These are phyloP conservation scores for Ramaria sp. DNA, from an alignment of 768 basidiomycete species.

Conservation along the genomic window DNA sequence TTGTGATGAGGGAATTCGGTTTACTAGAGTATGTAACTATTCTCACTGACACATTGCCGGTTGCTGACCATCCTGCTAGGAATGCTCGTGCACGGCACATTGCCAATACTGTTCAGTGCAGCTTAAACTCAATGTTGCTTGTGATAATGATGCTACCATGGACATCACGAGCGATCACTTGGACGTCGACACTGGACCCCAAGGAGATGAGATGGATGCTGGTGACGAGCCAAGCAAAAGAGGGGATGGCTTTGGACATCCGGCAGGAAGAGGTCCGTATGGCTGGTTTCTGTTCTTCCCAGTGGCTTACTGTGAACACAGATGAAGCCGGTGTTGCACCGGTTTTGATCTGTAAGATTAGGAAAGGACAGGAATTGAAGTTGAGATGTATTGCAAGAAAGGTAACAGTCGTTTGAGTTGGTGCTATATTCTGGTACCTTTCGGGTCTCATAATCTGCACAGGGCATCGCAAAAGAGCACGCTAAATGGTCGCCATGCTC, in stretches of 20 bases:
- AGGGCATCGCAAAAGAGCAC: slow-evolving; percentile 98
- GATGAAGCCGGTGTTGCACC: slow-evolving; percentile 54
- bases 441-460: not conserved
- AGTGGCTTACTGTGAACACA: slow-evolving; percentile 17
- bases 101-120: slow-evolving; percentile 83
- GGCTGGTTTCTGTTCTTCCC: slow-evolving; percentile 5
- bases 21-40: slow-evolving; percentile 46
- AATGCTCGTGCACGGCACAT: slow-evolving; percentile 79
- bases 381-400: slow-evolving; percentile 86
- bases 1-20: slow-evolving; percentile 81
- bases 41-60: not conserved
- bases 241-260: slow-evolving; percentile 63
- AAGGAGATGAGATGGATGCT: slow-evolving; percentile 26
- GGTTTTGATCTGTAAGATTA: slow-evolving; percentile 82
- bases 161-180: slow-evolving; percentile 82
- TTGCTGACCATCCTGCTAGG: slow-evolving; percentile 35
- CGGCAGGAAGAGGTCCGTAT: slow-evolving; percentile 73
- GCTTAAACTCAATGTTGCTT: slow-evolving; percentile 67
- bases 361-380: slow-evolving; percentile 87
- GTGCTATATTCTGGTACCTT: not conserved
- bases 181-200: slow-evolving; percentile 33
- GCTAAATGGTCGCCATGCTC: slow-evolving; percentile 98
- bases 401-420: slow-evolving; percentile 33
- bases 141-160: slow-evolving; percentile 63
- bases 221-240: slow-evolving; percentile 73